These are phyloP conservation scores for Eutrema salsugineum DNA, from an alignment of 441 rosid species.

Conservation along the genomic window DNA sequence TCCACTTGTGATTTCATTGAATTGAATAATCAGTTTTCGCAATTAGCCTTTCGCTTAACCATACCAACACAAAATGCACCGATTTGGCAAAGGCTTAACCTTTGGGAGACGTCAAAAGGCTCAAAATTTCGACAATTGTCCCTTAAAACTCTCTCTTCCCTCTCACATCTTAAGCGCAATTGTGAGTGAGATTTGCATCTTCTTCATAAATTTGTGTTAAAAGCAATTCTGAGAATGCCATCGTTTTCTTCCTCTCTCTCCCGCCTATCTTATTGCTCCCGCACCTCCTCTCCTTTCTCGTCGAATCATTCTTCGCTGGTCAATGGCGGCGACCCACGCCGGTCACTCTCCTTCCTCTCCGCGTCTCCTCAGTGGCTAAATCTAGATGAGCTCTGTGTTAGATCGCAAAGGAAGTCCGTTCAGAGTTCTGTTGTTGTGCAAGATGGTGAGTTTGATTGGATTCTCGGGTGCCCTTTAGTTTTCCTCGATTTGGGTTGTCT, in stretches of 20 bases:
- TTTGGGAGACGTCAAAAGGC: constrained; percentile 69
- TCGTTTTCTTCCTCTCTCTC: constrained; percentile 50
- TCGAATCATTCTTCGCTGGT: constrained; percentile 26
- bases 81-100: constrained; percentile 34
- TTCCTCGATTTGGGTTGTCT: neutral
- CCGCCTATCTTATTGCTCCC: constrained; percentile 30
- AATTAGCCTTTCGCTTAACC: constrained; percentile 11
- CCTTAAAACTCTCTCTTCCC: constrained; percentile 34
- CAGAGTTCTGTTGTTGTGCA: constrained; percentile 41
- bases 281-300: constrained; percentile 32
- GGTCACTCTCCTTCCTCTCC: constrained; percentile 34
- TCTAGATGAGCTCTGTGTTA: constrained; percentile 37
- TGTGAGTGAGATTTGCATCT: neutral
- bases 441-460: constrained; percentile 47
- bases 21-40: neutral
- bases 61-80: constrained; percentile 5
- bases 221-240: constrained; percentile 39
- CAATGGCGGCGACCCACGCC: constrained; percentile 19
- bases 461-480: neutral
- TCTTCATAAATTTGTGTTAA: neutral
- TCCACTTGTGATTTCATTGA: neutral
- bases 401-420: constrained; percentile 36
- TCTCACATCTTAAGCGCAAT: constrained; percentile 35
- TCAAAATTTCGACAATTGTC: neutral
- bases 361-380: constrained; percentile 24